Base-by-base conservation (phyloP, 192 early-diverging fungal species). In the Lobosporangium transversale region DNA sequence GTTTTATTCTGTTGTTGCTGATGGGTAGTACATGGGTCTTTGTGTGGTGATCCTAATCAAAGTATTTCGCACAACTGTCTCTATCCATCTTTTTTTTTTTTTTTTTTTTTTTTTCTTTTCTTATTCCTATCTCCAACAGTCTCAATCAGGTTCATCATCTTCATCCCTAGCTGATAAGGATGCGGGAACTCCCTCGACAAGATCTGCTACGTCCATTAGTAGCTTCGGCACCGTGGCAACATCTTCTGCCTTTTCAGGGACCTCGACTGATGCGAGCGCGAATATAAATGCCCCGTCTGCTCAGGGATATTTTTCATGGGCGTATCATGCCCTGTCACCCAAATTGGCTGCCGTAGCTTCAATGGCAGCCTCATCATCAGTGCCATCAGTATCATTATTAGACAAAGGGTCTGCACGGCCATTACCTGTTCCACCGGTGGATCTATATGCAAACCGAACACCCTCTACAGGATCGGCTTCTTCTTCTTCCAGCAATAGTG, bases 291-390 rank as follows among this genome's bases (percentile, higher is more conserved):
- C 43, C 5, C 44, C 63, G 3, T 12, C 51, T 1, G 20, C 15
- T 1, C 44, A 62, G n/a, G 36, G 52, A 3, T 62, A 62, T n/a
- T 24, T 76, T 21, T 61, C 73, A 10, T 67, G 65, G 65, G 70
- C 70, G 14, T 65, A 54, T 20, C 45, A 64, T 9, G 62, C 50
- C 18, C 23, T 76, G 36, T 67, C 64, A 11, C 73, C 73, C 17
- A 66, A 62, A 35, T 31, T 76, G 21, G 31, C 58, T 44, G 64
- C 73, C 32, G 73, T 57, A 29, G 73, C 73, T 0, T 67, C 73
- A 0, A 76, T 76, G 73, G 65, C 73, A n/a, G n/a, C n/a, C n/a
- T n/a, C n/a, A n/a, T n/a, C n/a, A n/a, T n/a, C n/a, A n/a, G n/a
- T n/a, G n/a, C n/a, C n/a, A n/a, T n/a, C n/a, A n/a, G n/a, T n/a